These are phyloP conservation scores for Amanita jacksonii DNA, from an alignment of 768 basidiomycete species.

Conservation along the genomic window DNA sequence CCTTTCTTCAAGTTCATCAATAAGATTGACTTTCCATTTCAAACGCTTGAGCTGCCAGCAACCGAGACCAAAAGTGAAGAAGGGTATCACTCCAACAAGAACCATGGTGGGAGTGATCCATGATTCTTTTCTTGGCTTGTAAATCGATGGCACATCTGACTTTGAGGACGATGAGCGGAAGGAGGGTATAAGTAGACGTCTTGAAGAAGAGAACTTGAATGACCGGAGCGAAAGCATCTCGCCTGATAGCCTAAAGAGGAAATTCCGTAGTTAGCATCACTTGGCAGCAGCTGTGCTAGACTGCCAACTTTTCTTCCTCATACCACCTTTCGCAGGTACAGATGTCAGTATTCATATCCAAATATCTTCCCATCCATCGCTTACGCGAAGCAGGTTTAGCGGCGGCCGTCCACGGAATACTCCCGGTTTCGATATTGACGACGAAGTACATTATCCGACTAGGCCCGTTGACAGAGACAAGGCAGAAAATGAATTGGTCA, in stretches of 20 bases:
- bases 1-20: constrained; percentile 90
- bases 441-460: constrained; percentile 89
- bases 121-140: constrained; percentile 49
- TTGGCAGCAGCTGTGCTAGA: background rate
- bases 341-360: constrained; percentile 1
- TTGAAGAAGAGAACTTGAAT: background rate
- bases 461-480: constrained; percentile 98
- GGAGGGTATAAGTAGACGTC: background rate
- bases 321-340: background rate
- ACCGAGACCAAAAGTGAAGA: constrained; percentile 85
- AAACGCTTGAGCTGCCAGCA: constrained; percentile 91
- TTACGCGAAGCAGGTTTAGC: constrained; percentile 27
- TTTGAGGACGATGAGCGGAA: background rate
- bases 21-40: constrained; percentile 90
- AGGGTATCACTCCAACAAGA: constrained; percentile 74
- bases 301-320: background rate
- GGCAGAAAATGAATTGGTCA: constrained; percentile 86
- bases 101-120: constrained; percentile 65
- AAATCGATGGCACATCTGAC: constrained; percentile 32
- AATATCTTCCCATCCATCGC: background rate
- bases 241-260: background rate
- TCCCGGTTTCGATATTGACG: constrained; percentile 58
- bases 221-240: constrained; percentile 1
- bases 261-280: background rate
- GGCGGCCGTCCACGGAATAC: constrained; percentile 25